A percentile compares a stretch with the other conserved stretches of the same genome.
Conservation (phyloP, 176 grass and related monocot genomes). For the Alopecurus myosuroides region DNA sequence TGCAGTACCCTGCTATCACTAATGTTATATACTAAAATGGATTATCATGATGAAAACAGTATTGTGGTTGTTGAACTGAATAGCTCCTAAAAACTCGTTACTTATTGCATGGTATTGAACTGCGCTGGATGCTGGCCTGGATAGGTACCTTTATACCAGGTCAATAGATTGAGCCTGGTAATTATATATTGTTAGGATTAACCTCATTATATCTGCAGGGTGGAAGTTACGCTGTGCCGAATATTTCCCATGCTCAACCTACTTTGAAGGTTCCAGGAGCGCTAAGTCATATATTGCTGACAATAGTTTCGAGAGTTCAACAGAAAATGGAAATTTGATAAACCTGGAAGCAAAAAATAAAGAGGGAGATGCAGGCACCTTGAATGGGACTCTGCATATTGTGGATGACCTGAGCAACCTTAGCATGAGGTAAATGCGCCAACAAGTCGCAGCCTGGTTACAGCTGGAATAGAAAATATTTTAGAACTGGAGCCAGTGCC, state of each 20-base stretch:
- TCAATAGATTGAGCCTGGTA: background rate
- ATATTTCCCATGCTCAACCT: slow-evolving; percentile 86
- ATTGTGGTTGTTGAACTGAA: background rate
- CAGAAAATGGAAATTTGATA: slow-evolving; percentile 77
- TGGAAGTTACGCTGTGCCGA: slow-evolving; percentile 77
- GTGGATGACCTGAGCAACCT: slow-evolving; percentile 54
- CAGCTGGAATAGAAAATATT: slow-evolving; percentile 27
- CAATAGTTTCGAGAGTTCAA: slow-evolving; percentile 33
- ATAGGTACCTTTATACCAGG: background rate
- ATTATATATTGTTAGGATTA: slow-evolving; percentile 18
- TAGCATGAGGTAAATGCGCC: slow-evolving; percentile 48
- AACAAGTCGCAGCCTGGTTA: slow-evolving; percentile 8
- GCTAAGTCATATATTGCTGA: slow-evolving; percentile 31
- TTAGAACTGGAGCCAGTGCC: slow-evolving; percentile 22
- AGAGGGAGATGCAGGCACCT: slow-evolving; percentile 23
- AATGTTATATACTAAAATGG: background rate
- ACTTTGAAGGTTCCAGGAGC: slow-evolving; percentile 71
- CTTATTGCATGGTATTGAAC: background rate
- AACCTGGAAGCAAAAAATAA: slow-evolving; percentile 11
- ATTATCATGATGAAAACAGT: background rate
- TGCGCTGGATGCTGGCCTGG: background rate
- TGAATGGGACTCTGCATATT: slow-evolving; percentile 52
- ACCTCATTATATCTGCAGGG: slow-evolving; percentile 45
- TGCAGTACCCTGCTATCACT: background rate
- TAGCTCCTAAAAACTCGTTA: background rate